A percentile compares a stretch with the other conserved stretches of the same genome.
These are phyloP conservation scores for Achaetomiella virescens DNA, from an alignment of 495 filamentous ascomycete species.

Conservation along the genomic window DNA sequence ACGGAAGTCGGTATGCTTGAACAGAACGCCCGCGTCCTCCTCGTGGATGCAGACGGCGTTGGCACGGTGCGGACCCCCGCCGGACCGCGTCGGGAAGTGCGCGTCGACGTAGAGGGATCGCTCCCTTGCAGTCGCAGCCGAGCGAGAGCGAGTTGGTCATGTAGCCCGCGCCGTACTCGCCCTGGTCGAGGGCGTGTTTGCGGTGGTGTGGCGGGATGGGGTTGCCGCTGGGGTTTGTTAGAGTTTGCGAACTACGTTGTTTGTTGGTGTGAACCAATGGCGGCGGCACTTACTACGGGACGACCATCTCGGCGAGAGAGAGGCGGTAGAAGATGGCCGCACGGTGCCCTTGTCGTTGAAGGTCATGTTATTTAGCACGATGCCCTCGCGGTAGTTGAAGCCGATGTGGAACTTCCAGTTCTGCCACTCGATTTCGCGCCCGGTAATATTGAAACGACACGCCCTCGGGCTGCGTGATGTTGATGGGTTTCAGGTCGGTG, in stretches of 20 bases:
- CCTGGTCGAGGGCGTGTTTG: conserved; percentile 74
- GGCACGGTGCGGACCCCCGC: conserved; percentile 73
- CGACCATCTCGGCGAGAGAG: conserved; percentile 68
- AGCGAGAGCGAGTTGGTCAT: conserved; percentile 69
- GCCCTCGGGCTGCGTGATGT: conserved; percentile 91
- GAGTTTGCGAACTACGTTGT: background rate
- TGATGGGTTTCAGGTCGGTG: conserved; percentile 80
- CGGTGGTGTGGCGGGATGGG: conserved; percentile 65
- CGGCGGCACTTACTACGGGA: conserved; percentile 94
- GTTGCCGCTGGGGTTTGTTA: conserved; percentile 38
- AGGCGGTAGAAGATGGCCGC: conserved; percentile 61
- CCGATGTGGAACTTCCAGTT: conserved; percentile 89
- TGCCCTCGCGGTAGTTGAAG: conserved; percentile 67
- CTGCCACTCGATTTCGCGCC: conserved; percentile 80
- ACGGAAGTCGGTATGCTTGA: conserved; percentile 95
- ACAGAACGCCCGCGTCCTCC: conserved; percentile 87
- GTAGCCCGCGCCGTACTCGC: conserved; percentile 64
- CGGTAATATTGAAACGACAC: conserved; percentile 83
- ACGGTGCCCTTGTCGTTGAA: conserved; percentile 83
- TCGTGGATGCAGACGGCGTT: conserved; percentile 98
- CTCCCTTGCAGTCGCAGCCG: conserved; percentile 65
- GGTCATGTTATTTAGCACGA: conserved; percentile 60
- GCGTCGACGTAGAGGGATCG: conserved; percentile 76
- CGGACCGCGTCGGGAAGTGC: conserved; percentile 75
- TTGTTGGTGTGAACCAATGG: too few species aligned